Evolutionary conservation across 2,329 filamentous ascomycete species (phyloP).

Genomic region (Stemphylium lycopersici): DNA sequence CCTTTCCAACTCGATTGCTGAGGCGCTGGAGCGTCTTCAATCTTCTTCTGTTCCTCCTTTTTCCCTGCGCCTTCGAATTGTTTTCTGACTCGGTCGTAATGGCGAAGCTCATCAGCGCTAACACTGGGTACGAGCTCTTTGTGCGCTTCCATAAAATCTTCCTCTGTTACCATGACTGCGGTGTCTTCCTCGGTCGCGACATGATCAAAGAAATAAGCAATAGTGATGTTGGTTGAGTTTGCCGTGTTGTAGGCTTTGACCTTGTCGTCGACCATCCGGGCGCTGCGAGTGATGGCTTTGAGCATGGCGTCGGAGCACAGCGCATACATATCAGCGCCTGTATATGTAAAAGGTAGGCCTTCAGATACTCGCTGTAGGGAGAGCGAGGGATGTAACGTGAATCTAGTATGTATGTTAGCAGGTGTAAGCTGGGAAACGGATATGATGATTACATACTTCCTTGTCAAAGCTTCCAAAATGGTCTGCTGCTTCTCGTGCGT

Average conservation of each 20-base stretch:
- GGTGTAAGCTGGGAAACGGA: neutral
- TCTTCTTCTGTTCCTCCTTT: conserved; percentile 53
- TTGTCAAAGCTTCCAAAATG: conserved; percentile 90
- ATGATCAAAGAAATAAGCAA: conserved; percentile 96
- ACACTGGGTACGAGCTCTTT: conserved; percentile 91
- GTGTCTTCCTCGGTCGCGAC: conserved; percentile 81
- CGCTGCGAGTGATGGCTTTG: conserved; percentile 93
- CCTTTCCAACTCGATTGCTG: conserved; percentile 21
- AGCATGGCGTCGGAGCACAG: conserved; percentile 98
- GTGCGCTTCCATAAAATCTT: conserved; percentile 84
- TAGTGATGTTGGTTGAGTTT: conserved; percentile 65
- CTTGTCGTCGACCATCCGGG: conserved; percentile 80
- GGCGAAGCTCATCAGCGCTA: conserved; percentile 85
- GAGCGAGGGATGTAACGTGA: conserved; percentile 79
- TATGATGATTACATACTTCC: conserved; percentile 73
- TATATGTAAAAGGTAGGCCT: conserved; percentile 90
- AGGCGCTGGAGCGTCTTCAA: conserved; percentile 17
- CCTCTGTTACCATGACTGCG: conserved; percentile 84
- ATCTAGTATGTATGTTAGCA: conserved; percentile 59
- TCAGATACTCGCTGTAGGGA: conserved; percentile 77
- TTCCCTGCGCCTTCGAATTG: conserved; percentile 75
- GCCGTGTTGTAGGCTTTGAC: conserved; percentile 71
- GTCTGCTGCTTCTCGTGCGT: conserved; percentile 96
- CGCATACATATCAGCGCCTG: conserved; percentile 95
- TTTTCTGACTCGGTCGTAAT: conserved; percentile 84